Evolutionary conservation across 768 basidiomycete genomes (phyloP), one percentile per base, ranked within the genome.

Genomic region (Ephemerocybe angulata): DNA sequence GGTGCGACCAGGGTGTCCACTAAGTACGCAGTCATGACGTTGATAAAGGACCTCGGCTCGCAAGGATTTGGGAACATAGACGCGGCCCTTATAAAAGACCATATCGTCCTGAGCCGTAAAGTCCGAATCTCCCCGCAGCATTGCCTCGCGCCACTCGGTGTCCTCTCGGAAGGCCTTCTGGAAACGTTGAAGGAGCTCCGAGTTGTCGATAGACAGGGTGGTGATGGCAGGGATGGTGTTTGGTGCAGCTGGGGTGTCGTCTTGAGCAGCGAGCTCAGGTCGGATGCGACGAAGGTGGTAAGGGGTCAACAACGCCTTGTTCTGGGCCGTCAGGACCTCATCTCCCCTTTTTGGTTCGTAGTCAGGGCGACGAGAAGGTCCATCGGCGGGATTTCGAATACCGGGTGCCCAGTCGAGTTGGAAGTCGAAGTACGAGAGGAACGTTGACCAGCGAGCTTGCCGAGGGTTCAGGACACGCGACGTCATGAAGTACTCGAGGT

Each of bases 371-470:
- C 62, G 59, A 24, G 71, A 72, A 10, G 65, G 64, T 40, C 69
- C 60, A 40, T 73, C 72, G 17, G 70, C 63, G 28, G 64, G 55
- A 46, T 71, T 71, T 3, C 52, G 19, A 7, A 54, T 15, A 15
- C 71, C 70, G 5, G 67, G 72, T n/a, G 49, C 57, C 58, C 62
- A 73, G 5, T 60, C 29, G 17, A 79, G 63, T 3, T 57, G 50
- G 50, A 75, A 72, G 43, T 74, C 59, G 56, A 70, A 77, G 15
- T 73, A 65, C 4, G 70, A 69, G 30, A 80, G 65, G 49, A 67
- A 70, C 64, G 75, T 69, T 1, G 74, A 60, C 81, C 81, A 83
- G 17, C 70, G 62, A 0, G 72, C 78, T 64, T 82, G 83, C 0
- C 72, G 64, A 28, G 67, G 65, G 56, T 71, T 80, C 1, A 82